These are phyloP conservation scores for Musa balbisiana DNA, from an alignment of 202 grass and related monocot genomes.

Conservation along the genomic window DNA sequence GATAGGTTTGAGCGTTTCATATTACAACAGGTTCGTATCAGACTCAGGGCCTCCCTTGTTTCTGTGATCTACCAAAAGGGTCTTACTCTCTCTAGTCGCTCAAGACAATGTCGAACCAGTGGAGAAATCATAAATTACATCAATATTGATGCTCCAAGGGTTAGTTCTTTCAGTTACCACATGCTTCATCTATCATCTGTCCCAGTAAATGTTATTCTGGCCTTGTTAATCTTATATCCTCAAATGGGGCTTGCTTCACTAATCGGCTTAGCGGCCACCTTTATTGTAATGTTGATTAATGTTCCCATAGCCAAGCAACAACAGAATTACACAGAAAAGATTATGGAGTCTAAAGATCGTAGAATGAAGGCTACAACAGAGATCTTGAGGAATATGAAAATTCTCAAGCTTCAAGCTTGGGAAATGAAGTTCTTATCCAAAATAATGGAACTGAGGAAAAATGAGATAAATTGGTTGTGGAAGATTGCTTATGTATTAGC, in stretches of 20 bases:
- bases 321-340: slow-evolving; percentile 42
- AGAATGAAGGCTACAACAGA: slow-evolving; percentile 72
- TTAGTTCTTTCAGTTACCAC: slow-evolving; percentile 34
- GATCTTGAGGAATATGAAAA: slow-evolving; percentile 51
- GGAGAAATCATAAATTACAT: slow-evolving; percentile 70
- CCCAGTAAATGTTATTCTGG: slow-evolving; percentile 41
- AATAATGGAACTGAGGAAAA: slow-evolving; percentile 41
- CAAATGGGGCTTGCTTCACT: slow-evolving; percentile 34
- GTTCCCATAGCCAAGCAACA: slow-evolving; percentile 46
- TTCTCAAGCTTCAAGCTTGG: slow-evolving; percentile 83
- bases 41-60: slow-evolving; percentile 61
- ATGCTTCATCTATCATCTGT: slow-evolving; percentile 47
- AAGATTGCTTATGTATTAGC: slow-evolving; percentile 57
- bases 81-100: slow-evolving; percentile 45
- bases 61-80: slow-evolving; percentile 67
- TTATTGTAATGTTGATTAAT: slow-evolving; percentile 36
- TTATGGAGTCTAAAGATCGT: slow-evolving; percentile 66
- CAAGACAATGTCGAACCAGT: slow-evolving; percentile 32
- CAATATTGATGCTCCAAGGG: slow-evolving; percentile 47
- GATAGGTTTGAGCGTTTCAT: slow-evolving; percentile 59
- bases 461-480: slow-evolving; percentile 49
- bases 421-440: slow-evolving; percentile 41
- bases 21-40: slow-evolving; percentile 48
- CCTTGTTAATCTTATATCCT: slow-evolving; percentile 46
- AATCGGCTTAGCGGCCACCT: slow-evolving; percentile 36